A percentile compares a stretch with the other conserved stretches of the same genome.
These are phyloP conservation scores for Pulveroboletus frians DNA, from an alignment of 768 basidiomycete species.

Conservation along the genomic window DNA sequence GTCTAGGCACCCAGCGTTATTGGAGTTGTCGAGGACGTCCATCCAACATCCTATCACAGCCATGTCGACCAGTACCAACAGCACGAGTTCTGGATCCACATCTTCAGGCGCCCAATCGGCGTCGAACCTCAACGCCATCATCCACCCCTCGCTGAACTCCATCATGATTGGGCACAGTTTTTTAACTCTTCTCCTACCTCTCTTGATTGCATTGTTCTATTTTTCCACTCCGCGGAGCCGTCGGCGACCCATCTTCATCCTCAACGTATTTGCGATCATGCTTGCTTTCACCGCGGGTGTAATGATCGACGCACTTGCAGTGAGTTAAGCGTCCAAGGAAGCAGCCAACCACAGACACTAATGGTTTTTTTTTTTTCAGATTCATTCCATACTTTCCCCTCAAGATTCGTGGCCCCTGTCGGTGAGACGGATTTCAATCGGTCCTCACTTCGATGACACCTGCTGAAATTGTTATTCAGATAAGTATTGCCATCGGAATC, in stretches of 20 bases:
- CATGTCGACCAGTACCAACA: constrained; percentile 11
- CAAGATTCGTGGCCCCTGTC: constrained; percentile 17
- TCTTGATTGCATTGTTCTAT: constrained; percentile 28
- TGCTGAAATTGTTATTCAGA: background rate
- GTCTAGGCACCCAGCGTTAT: background rate
- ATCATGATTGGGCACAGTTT: constrained; percentile 30
- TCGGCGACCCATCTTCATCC: constrained; percentile 25
- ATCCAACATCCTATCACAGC: background rate
- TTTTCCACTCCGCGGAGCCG: constrained; percentile 26
- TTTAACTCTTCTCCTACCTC: constrained; percentile 27
- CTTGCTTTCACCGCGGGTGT: constrained; percentile 20
- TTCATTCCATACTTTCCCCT: constrained; percentile 26
- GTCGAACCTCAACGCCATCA: constrained; percentile 1
- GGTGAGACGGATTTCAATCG: constrained; percentile 3
- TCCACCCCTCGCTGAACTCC: constrained; percentile 20
- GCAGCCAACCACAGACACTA: background rate
- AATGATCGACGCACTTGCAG: constrained; percentile 19
- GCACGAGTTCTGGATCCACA: background rate
- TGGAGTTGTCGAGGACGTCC: background rate
- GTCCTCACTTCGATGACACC: background rate
- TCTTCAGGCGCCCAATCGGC: background rate
- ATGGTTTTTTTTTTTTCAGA: constrained; percentile 11
- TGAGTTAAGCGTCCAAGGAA: constrained; percentile 4
- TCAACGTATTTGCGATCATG: constrained; percentile 22
- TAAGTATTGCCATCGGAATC: constrained; percentile 28